phyloP scores from a whole-genome alignment of 2,329 filamentous ascomycete species.

The Sclerotinia spermophila region DNA sequence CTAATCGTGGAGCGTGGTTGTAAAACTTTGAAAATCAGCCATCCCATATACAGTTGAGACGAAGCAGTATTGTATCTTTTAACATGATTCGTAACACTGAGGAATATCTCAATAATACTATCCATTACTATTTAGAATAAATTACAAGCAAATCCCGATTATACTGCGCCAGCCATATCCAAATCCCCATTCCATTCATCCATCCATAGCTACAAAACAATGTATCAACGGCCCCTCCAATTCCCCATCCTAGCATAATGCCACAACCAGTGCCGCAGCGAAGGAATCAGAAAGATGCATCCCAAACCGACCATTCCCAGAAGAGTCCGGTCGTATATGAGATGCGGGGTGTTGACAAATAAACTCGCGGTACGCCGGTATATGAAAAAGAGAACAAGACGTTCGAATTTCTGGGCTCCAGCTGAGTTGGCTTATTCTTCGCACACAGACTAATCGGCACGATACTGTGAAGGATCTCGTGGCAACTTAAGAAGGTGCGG shows the following conservation, averaged over 20 bases:
- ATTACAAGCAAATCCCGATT: not conserved
- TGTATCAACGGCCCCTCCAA: constrained; percentile 9
- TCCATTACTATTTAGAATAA: not conserved
- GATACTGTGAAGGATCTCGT: constrained; percentile 70
- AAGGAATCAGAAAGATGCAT: constrained; percentile 18
- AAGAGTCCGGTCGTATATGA: constrained; percentile 16
- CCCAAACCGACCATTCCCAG: constrained; percentile 19
- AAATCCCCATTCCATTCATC: not conserved
- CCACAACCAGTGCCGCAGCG: constrained; percentile 14
- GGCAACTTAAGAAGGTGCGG: constrained; percentile 97
- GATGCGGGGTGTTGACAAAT: constrained; percentile 28
- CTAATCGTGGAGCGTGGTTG: not conserved
- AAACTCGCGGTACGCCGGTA: constrained; percentile 29
- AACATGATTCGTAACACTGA: not conserved
- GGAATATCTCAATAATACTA: not conserved
- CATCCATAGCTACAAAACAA: not conserved
- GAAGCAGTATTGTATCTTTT: not conserved
- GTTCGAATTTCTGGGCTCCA: constrained; percentile 38
- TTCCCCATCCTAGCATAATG: constrained; percentile 13
- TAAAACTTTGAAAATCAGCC: not conserved
- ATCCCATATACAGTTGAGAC: not conserved
- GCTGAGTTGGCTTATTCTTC: constrained; percentile 53
- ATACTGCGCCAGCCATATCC: not conserved
- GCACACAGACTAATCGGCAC: constrained; percentile 97
- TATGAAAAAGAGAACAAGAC: constrained; percentile 38